Conservation (phyloP, 306 rosid species). For the Purshia tridentata region DNA sequence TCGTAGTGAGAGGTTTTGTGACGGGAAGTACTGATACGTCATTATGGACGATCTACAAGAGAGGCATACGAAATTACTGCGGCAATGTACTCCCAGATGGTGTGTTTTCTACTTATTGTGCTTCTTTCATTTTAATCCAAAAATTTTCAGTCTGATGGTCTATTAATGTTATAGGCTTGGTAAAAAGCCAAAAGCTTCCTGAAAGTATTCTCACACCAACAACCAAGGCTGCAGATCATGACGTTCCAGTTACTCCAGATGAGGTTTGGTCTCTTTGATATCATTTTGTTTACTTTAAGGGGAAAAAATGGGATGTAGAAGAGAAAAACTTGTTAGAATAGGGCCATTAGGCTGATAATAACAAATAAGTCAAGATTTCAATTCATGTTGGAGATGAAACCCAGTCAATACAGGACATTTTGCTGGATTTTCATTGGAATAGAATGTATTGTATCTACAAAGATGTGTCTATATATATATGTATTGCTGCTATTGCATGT, state of each 20-base stretch:
- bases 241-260: constrained; percentile 82
- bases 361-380: background rate
- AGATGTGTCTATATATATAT: background rate
- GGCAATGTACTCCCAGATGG: constrained; percentile 86
- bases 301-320: constrained; percentile 5
- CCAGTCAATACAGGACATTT: background rate
- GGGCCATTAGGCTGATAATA: background rate
- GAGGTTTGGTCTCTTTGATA: constrained; percentile 48
- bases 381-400: background rate
- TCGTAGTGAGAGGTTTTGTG: constrained; percentile 85
- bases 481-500: background rate
- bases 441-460: background rate
- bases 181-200: constrained; percentile 78
- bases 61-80: constrained; percentile 76
- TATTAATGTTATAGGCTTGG: constrained; percentile 54
- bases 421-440: background rate
- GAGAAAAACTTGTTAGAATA: background rate
- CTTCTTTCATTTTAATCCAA: background rate
- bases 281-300: background rate
- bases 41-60: constrained; percentile 87
- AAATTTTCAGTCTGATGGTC: constrained; percentile 21
- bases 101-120: constrained; percentile 22
- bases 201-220: constrained; percentile 88
- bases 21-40: constrained; percentile 99
- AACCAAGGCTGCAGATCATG: constrained; percentile 92